Evolutionary conservation across 116 monocot species (phyloP).

Genomic region (Phalaenopsis hybrid): DNA sequence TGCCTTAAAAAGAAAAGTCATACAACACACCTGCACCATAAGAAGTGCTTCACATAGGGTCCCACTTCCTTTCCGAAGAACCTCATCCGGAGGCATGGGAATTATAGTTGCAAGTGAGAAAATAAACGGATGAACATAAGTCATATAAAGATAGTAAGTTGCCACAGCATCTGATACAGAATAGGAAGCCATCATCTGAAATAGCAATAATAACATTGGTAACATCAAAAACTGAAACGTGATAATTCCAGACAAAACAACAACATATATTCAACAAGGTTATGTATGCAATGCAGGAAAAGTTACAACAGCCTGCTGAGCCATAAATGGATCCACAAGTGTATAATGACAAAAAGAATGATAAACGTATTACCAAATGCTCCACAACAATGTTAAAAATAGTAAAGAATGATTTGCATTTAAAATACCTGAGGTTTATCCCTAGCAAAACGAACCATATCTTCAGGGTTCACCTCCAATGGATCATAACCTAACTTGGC

Average conservation of each 20-base stretch:
- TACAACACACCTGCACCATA: constrained; percentile 84
- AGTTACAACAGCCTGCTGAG: not conserved
- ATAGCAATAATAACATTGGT: not conserved
- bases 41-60: constrained; percentile 99
- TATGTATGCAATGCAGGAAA: not conserved
- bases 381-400: not conserved
- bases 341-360: not conserved
- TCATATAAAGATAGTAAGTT: constrained; percentile 97
- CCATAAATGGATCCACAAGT: not conserved
- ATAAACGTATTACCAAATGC: not conserved
- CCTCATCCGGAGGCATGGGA: constrained; percentile 98
- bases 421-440: constrained; percentile 77
- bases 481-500: constrained; percentile 97
- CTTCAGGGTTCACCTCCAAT: constrained; percentile 97
- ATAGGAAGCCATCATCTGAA: constrained; percentile 98
- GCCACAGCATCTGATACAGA: constrained; percentile 99
- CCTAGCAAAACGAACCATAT: constrained; percentile 98
- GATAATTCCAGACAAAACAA: not conserved
- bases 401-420: not conserved
- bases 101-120: constrained; percentile 99
- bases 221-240: constrained; percentile 10
- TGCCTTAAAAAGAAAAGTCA: not conserved
- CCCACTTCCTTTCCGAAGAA: constrained; percentile 95
- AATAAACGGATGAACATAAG: constrained; percentile 98
- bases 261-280: not conserved